A percentile compares a stretch with the other conserved stretches of the same genome.
phyloP scores from a whole-genome alignment of 495 filamentous ascomycete species.

The Penicillium ochrochloron region DNA sequence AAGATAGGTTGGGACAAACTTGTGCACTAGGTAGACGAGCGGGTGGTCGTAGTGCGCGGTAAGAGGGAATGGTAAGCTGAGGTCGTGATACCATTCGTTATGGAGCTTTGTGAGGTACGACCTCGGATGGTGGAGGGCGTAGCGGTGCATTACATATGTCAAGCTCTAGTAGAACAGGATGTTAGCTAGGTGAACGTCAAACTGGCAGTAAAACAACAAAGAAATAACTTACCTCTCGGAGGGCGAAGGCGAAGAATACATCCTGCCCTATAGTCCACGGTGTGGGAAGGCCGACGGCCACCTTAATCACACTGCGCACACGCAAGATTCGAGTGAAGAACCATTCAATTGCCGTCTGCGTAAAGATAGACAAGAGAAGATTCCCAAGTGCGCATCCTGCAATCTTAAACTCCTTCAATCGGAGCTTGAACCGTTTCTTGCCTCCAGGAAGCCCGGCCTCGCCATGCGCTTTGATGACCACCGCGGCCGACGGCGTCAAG shows the following conservation, averaged over 20 bases:
- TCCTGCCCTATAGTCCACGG: constrained; percentile 65
- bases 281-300: constrained; percentile 62
- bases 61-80: constrained; percentile 65
- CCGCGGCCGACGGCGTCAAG: constrained; percentile 65
- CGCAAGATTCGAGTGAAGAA: constrained; percentile 54
- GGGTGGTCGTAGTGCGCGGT: constrained; percentile 83
- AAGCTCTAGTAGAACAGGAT: constrained; percentile 40
- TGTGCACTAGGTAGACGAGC: constrained; percentile 67
- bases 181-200: not conserved
- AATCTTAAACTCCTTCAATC: constrained; percentile 40
- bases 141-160: constrained; percentile 74
- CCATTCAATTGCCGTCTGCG: constrained; percentile 64
- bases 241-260: constrained; percentile 51
- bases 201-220: not conserved
- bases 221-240: constrained; percentile 55
- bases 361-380: constrained; percentile 57
- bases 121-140: constrained; percentile 61
- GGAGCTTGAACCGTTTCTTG: constrained; percentile 45
- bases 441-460: constrained; percentile 64
- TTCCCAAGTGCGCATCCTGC: constrained; percentile 68
- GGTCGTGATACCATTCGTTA: constrained; percentile 65
- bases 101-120: constrained; percentile 55
- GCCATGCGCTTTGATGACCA: constrained; percentile 71
- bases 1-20: constrained; percentile 73
- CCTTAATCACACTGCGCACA: constrained; percentile 59